phyloP scores from a whole-genome alignment of 768 basidiomycete species.

The Termitomyces sp. region DNA sequence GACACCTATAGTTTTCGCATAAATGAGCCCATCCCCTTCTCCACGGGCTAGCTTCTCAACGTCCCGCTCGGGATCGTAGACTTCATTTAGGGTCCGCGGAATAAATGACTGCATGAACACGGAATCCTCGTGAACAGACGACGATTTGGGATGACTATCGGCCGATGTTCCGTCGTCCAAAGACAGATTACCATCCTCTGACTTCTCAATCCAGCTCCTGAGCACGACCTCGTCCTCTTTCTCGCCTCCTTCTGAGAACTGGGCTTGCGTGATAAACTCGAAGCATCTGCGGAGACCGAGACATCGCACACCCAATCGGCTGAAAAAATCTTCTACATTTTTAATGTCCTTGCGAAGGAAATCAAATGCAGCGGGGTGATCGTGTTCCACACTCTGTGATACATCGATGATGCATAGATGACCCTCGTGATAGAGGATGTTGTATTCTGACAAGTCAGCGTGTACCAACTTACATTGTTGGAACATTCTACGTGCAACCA shows the following conservation, averaged over 20 bases:
- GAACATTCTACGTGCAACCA: conserved; percentile 80
- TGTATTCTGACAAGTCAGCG: conserved; percentile 98
- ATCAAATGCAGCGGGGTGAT: conserved; percentile 95
- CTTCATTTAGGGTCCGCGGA: conserved; percentile 86
- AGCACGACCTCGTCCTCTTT: conserved; percentile 31
- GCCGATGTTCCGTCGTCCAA: background rate
- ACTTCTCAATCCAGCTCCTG: conserved; percentile 46
- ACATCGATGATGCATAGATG: conserved; percentile 96
- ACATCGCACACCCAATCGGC: conserved; percentile 65
- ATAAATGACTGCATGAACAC: conserved; percentile 92
- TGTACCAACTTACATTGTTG: conserved; percentile 92
- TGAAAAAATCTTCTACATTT: conserved; percentile 93
- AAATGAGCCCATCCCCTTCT: conserved; percentile 74
- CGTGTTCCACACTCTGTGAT: conserved; percentile 97
- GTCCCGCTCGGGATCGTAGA: conserved; percentile 94
- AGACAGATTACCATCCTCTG: conserved; percentile 5
- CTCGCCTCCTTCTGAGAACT: conserved; percentile 23
- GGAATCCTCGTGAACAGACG: conserved; percentile 72
- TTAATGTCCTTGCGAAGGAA: conserved; percentile 90
- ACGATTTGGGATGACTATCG: conserved; percentile 1
- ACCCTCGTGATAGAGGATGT: conserved; percentile 80
- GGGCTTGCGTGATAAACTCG: conserved; percentile 78
- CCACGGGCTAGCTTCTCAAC: conserved; percentile 72
- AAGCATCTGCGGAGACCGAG: conserved; percentile 82
- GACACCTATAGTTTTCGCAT: conserved; percentile 82